Conservation (phyloP, 441 rosid species). For the Pelargonium citronellum region DNA sequence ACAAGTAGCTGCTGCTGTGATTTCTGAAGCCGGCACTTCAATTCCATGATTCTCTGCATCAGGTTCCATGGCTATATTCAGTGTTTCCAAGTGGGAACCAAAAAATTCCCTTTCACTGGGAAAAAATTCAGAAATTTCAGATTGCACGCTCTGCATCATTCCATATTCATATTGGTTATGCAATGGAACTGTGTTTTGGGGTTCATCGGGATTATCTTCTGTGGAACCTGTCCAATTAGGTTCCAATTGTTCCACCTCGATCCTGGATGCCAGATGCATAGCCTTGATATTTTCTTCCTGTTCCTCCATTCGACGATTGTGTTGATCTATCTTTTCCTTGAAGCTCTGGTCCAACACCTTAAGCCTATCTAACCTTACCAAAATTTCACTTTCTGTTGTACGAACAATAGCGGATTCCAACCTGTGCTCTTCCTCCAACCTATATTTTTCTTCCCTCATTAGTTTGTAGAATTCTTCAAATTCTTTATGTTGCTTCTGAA, state of each 20-base stretch:
- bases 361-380: neutral
- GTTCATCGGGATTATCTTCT: neutral
- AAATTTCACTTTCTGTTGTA: conserved; percentile 1
- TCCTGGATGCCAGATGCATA: neutral
- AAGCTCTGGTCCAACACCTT: neutral
- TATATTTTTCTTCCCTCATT: neutral
- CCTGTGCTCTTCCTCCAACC: conserved; percentile 3
- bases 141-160: neutral
- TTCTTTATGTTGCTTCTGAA: neutral
- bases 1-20: neutral
- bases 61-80: neutral
- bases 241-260: neutral
- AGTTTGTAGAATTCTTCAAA: neutral
- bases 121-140: neutral
- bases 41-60: neutral
- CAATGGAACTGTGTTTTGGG: neutral
- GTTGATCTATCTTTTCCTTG: conserved; percentile 2
- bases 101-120: neutral
- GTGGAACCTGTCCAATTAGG: neutral
- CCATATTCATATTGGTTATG: neutral
- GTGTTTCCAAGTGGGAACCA: neutral
- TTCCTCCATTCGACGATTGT: neutral
- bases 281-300: neutral
- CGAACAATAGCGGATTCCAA: neutral
- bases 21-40: neutral